phyloP scores from a whole-genome alignment of 805 yeast genomes.

The Candida sakaeoensis region DNA sequence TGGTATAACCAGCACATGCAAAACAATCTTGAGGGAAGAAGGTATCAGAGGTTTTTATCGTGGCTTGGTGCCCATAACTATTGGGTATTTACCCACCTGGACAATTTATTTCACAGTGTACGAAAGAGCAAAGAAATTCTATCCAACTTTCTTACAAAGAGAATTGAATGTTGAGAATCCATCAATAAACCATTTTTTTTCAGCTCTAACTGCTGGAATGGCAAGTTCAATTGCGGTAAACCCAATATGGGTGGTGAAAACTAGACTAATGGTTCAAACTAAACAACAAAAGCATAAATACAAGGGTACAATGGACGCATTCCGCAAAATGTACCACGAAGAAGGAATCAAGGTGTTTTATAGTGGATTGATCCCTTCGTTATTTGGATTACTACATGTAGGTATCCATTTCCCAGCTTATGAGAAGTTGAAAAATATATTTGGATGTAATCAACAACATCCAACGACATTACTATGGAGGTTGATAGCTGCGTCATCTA shows the following conservation, averaged over 20 bases:
- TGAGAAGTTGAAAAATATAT: slow-evolving; percentile 66
- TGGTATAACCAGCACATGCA: slow-evolving; percentile 62
- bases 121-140: slow-evolving; percentile 65
- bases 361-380: slow-evolving; percentile 85
- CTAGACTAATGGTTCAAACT: slow-evolving; percentile 86
- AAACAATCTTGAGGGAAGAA: slow-evolving; percentile 68
- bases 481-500: slow-evolving; percentile 58
- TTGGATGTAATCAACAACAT: slow-evolving; percentile 24
- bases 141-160: slow-evolving; percentile 39
- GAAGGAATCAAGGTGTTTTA: slow-evolving; percentile 85
- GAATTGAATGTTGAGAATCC: slow-evolving; percentile 22
- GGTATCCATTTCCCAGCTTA: slow-evolving; percentile 96
- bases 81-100: slow-evolving; percentile 98
- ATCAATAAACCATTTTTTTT: slow-evolving; percentile 40
- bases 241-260: slow-evolving; percentile 97
- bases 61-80: slow-evolving; percentile 86
- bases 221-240: slow-evolving; percentile 81
- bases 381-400: slow-evolving; percentile 87
- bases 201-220: slow-evolving; percentile 87
- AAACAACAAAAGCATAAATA: slow-evolving; percentile 47
- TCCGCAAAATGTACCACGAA: slow-evolving; percentile 65
- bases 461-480: slow-evolving; percentile 21
- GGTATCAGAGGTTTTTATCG: slow-evolving; percentile 82
- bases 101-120: slow-evolving; percentile 90
- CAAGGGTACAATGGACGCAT: slow-evolving; percentile 80